phyloP scores from a whole-genome alignment of 805 yeast genomes.

The Candida adriatica region DNA sequence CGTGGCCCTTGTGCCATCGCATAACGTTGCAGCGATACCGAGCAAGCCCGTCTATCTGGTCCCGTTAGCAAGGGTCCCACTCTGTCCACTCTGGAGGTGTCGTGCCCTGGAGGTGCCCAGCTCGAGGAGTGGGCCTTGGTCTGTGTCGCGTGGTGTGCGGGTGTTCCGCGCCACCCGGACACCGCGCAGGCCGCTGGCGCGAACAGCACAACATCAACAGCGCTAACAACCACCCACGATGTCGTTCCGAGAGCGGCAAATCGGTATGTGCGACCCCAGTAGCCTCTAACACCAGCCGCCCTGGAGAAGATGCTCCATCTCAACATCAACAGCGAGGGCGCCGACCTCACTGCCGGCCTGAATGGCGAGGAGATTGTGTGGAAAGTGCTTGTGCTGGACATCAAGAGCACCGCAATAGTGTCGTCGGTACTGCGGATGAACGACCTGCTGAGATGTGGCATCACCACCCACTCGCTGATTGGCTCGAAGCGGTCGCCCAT shows the following conservation, averaged over 20 bases:
- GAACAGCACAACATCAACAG: too few relatives aligned
- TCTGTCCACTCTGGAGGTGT: too few relatives aligned
- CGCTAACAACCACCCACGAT: too few relatives aligned
- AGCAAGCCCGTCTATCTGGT: too few relatives aligned
- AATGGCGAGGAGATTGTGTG: slow-evolving; percentile 68
- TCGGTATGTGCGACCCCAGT: slow-evolving; percentile 1
- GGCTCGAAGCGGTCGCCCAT: slow-evolving; percentile 69
- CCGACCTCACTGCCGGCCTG: slow-evolving; percentile 47
- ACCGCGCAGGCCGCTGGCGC: too few relatives aligned
- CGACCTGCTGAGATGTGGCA: slow-evolving; percentile 83
- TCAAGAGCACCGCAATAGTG: slow-evolving; percentile 73
- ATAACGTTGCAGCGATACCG: too few relatives aligned
- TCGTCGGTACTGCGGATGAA: slow-evolving; percentile 91
- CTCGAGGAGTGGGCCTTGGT: too few relatives aligned
- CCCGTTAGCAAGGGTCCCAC: too few relatives aligned
- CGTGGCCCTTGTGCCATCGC: too few relatives aligned
- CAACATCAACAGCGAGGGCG: slow-evolving; percentile 50
- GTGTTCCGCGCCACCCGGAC: too few relatives aligned
- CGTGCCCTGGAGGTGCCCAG: too few relatives aligned
- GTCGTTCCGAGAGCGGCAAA: slow-evolving; percentile 3
- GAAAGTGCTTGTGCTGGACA: slow-evolving; percentile 86
- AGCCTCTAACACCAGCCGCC: slow-evolving; percentile 24
- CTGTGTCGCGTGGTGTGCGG: too few relatives aligned
- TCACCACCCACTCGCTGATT: slow-evolving; percentile 81
- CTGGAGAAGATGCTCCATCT: slow-evolving; percentile 82